Evolutionary conservation across 2,329 filamentous ascomycete species (phyloP), one percentile per base, ranked within the genome.

Genomic region (Aurifilum marmelostoma): DNA sequence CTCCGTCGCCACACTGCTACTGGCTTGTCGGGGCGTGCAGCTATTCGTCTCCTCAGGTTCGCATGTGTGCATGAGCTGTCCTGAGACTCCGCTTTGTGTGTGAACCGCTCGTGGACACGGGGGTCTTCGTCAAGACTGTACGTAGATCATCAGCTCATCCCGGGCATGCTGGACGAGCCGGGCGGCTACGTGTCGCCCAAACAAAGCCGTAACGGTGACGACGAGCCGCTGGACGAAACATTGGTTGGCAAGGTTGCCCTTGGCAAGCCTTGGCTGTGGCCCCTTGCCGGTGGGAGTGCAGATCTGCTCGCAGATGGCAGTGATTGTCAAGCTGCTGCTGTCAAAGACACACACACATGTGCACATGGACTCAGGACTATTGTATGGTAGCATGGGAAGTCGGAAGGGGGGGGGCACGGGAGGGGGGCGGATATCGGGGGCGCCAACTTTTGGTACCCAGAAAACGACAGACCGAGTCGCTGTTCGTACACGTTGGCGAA

Each of bases 71-170:
- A 54, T 27, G 50, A n/a, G 50, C 24, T 16, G 11, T 54, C n/a
- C 50, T 27, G 50, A 11, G 24, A 54, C 50, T 16, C 24, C 50
- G 50, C 50, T n/a, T n/a, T n/a, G n/a, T 54, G 50, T 24, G 50
- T 56, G 27, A 5, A 24, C 52, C 7, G 12, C 52, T 56, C 52
- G 52, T 56, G 52, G 52, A 29, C 52, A 56, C 52, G 29, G 27
- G 52, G 52, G 34, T 4, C 34, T 32, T 56, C n/a, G 52, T 18
- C 52, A 56, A 29, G 21, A 47, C 18, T n/a, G 27, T 56, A n/a
- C n/a, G 52, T 56, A 56, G 52, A 32, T 56, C 52, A 56, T 56
- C 52, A 56, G 52, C 14, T 32, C 52, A 56, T 32, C 14, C 52
- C 5, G 27, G 3, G 12, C 52, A 56, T 18, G 24, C 12, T 29